Base-by-base conservation (phyloP, 2,329 filamentous ascomycete genomes). In the Penicillium thymicola region DNA sequence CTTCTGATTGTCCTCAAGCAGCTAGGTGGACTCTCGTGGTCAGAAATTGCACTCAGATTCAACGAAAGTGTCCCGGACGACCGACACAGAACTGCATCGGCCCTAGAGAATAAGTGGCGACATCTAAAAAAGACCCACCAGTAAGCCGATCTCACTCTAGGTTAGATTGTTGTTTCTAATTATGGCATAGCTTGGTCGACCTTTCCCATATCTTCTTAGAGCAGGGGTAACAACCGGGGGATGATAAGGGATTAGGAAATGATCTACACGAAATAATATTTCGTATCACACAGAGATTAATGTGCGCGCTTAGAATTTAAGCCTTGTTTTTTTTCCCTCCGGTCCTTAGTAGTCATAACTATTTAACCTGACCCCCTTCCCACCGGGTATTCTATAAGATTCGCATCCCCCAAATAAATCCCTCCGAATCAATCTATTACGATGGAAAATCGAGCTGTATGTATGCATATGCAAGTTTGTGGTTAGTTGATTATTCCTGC, bases 51-150 rank as follows among this genome's bases (percentile, higher is more conserved):
- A n/a, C 5, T 14, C 4, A 43, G 51, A 27, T 60, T 55, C 36
- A 60, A 60, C 27, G 14, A 44, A 27, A 42, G 37, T 14, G 47
- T 60, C 11, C 25, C 47, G 11, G 13, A 13, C 18, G 48, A 58
- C 40, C 55, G 58, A 13, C 41, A 58, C 11, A 47, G 58, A 30
- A 60, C 58, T 18, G 34, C 34, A 16, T 50, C 55, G 7, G 58
- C 51, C 18, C 43, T 60, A 8, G 58, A 60, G 43, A 55, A 47
- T 27, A 58, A 60, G 44, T 60, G 51, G 55, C 51, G 55, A 14
- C 38, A 52, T 38, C 23, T 59, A 51, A 9, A 18, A 23, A 42
- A 25, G 14, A 44, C 49, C 38, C 5, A 32, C 40, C 1, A 51
- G 43, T 45, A 45, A 45, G 43, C 13, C 28, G n/a, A 45, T 45